A percentile compares a stretch with the other conserved stretches of the same genome.
Evolutionary conservation across 805 yeast species (phyloP).

Genomic region (Ogataea nonfermentans): DNA sequence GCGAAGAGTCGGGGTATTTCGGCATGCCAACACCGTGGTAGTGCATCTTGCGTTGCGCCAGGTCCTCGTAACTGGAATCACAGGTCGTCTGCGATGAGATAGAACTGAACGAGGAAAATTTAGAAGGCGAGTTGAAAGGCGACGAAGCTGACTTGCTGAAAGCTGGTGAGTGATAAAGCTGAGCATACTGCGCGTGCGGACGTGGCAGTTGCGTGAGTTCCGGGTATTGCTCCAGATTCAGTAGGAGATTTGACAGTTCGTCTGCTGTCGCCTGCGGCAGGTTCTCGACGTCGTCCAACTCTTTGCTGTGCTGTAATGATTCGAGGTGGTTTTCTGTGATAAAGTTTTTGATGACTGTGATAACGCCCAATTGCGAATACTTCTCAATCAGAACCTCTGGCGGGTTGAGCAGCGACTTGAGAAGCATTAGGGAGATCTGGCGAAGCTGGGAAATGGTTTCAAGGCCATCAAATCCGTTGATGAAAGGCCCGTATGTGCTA

Average conservation of each 20-base stretch:
- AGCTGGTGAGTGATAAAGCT: conserved; percentile 23
- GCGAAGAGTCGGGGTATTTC: conserved; percentile 28
- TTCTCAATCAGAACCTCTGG: conserved; percentile 53
- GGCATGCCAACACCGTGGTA: conserved; percentile 11
- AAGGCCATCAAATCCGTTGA: conserved; percentile 45
- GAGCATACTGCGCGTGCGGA: conserved; percentile 14
- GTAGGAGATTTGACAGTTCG: conserved; percentile 18
- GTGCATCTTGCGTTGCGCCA: conserved; percentile 16
- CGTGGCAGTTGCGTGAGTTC: conserved; percentile 15
- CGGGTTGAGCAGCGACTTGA: conserved; percentile 42
- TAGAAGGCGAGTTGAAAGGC: conserved; percentile 33
- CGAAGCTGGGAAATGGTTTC: conserved; percentile 40
- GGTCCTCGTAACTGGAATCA: conserved; percentile 28
- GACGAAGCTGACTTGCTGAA: conserved; percentile 24
- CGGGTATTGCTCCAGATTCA: conserved; percentile 19
- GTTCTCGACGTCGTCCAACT: conserved; percentile 19
- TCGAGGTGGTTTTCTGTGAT: conserved; percentile 27
- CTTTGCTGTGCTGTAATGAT: conserved; percentile 19
- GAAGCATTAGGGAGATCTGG: conserved; percentile 42
- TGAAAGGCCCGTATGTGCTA: conserved; percentile 46
- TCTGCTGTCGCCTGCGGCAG: conserved; percentile 11
- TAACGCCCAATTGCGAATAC: conserved; percentile 51
- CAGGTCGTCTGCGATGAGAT: conserved; percentile 32
- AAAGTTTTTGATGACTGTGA: conserved; percentile 41
- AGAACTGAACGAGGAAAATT: conserved; percentile 34